phyloP scores from a whole-genome alignment of 2,329 filamentous ascomycete species.

The Ophiostoma angusticollis region DNA sequence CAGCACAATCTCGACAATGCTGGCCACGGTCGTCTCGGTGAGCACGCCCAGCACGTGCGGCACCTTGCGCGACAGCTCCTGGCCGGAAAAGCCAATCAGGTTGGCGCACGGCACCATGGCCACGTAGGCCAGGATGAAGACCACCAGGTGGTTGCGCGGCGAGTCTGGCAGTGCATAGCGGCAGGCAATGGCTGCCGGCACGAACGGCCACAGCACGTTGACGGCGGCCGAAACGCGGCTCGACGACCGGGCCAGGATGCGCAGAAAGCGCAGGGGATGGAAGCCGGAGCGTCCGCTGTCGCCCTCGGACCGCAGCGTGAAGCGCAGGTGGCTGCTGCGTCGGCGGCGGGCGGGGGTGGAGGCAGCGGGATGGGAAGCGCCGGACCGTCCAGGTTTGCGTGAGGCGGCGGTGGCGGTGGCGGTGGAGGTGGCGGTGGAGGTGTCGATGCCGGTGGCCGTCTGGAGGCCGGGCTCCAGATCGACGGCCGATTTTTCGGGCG shows the following conservation, averaged over 20 bases:
- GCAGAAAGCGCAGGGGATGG: slow-evolving; percentile 49
- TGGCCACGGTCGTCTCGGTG: slow-evolving; percentile 51
- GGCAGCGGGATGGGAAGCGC: too few relatives aligned
- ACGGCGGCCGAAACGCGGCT: slow-evolving; percentile 50
- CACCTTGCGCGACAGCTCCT: slow-evolving; percentile 60
- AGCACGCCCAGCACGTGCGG: slow-evolving; percentile 59
- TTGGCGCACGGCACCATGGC: slow-evolving; percentile 70
- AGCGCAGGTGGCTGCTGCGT: slow-evolving; percentile 4
- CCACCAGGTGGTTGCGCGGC: slow-evolving; percentile 38
- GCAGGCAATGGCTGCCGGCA: slow-evolving; percentile 58
- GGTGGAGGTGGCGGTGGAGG: background rate
- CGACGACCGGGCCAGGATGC: slow-evolving; percentile 50
- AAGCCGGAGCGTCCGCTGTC: slow-evolving; percentile 58
- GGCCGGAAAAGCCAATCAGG: slow-evolving; percentile 60
- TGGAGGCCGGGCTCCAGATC: background rate
- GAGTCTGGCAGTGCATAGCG: slow-evolving; percentile 25
- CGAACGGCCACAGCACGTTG: slow-evolving; percentile 64
- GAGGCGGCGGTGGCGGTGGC: too few relatives aligned
- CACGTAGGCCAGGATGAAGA: slow-evolving; percentile 60
- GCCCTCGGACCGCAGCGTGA: slow-evolving; percentile 26
- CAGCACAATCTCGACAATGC: slow-evolving; percentile 68
- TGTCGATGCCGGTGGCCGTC: background rate
- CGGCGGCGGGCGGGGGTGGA: background rate
- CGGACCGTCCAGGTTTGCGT: too few relatives aligned
- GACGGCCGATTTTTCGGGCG: too few relatives aligned